Conservation (phyloP, 352 stramenopile species). For the Phytopythium aichiense region DNA sequence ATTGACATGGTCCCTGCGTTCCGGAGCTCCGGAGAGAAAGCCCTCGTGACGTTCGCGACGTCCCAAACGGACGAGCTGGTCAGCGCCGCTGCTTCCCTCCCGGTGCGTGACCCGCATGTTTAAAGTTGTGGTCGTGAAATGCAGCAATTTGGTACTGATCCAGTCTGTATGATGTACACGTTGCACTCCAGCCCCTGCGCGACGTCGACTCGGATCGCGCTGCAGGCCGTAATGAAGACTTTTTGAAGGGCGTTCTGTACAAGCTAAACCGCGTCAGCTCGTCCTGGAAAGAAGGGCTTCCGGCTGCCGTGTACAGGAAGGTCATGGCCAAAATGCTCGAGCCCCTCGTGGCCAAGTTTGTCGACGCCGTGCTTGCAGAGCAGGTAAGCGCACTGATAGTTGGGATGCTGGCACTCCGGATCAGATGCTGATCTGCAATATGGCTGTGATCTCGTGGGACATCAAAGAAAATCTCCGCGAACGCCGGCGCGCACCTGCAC, state of each 20-base stretch:
- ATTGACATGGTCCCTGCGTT: conserved; percentile 74
- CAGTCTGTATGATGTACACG: neutral
- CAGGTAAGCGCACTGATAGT: conserved; percentile 23
- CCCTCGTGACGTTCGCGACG: conserved; percentile 41
- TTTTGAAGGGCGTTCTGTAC: conserved; percentile 52
- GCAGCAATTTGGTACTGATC: neutral
- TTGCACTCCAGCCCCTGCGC: conserved; percentile 26
- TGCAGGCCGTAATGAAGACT: conserved; percentile 42
- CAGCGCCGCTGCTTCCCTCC: conserved; percentile 27
- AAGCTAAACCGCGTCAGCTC: conserved; percentile 57
- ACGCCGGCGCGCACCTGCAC: conserved; percentile 34
- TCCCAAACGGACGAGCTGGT: conserved; percentile 42
- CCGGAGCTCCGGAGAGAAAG: conserved; percentile 51
- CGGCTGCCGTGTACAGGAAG: conserved; percentile 46
- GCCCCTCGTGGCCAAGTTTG: conserved; percentile 50
- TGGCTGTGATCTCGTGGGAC: conserved; percentile 1
- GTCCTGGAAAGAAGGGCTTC: conserved; percentile 65
- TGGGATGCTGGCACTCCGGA: neutral
- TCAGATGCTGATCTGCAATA: neutral
- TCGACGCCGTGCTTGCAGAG: conserved; percentile 45
- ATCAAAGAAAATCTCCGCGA: conserved; percentile 47
- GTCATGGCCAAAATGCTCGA: conserved; percentile 46
- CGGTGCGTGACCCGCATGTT: conserved; percentile 26
- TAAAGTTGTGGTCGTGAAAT: neutral
- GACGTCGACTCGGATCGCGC: conserved; percentile 32